phyloP scores from a whole-genome alignment of 257 asterid genomes.

The Plectranthus barbatus region DNA sequence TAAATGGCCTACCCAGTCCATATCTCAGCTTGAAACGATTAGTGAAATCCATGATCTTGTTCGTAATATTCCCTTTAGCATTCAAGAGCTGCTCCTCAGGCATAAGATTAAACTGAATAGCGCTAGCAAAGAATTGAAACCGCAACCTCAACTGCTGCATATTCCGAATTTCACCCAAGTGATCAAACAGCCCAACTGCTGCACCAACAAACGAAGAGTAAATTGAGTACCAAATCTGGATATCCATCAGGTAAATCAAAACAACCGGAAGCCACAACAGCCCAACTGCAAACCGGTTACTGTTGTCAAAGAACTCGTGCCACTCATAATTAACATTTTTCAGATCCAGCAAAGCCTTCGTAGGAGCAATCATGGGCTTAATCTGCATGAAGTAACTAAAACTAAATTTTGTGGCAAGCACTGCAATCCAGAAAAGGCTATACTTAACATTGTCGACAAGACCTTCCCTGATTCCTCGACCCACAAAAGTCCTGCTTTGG shows the following conservation, averaged over 20 bases:
- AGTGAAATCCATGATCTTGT: slow-evolving; percentile 73
- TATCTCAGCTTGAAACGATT: slow-evolving; percentile 86
- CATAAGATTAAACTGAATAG: slow-evolving; percentile 94
- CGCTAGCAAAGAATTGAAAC: slow-evolving; percentile 97
- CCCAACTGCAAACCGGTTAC: slow-evolving; percentile 89
- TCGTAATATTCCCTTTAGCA: slow-evolving; percentile 64
- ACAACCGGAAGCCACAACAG: slow-evolving; percentile 92
- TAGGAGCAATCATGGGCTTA: slow-evolving; percentile 87
- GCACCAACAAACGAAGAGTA: slow-evolving; percentile 92
- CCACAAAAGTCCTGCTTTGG: slow-evolving; percentile 86
- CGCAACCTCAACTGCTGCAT: slow-evolving; percentile 92
- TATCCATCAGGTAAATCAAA: slow-evolving; percentile 87
- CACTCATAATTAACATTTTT: slow-evolving; percentile 56
- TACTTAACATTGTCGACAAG: slow-evolving; percentile 82
- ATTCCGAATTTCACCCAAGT: slow-evolving; percentile 97
- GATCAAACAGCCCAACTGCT: slow-evolving; percentile 85
- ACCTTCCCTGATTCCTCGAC: slow-evolving; percentile 97
- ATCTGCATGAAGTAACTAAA: slow-evolving; percentile 97
- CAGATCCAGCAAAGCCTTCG: slow-evolving; percentile 51
- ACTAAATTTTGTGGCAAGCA: slow-evolving; percentile 72
- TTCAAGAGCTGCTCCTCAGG: slow-evolving; percentile 95
- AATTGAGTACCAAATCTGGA: slow-evolving; percentile 92
- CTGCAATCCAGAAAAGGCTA: slow-evolving; percentile 73
- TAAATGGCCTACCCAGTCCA: slow-evolving; percentile 89
- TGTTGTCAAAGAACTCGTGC: slow-evolving; percentile 65